Percentiles rank a stretch among this genome's conserved stretches.
phyloP scores from a whole-genome alignment of 768 basidiomycete genomes.

The Phylloporus arenicola region DNA sequence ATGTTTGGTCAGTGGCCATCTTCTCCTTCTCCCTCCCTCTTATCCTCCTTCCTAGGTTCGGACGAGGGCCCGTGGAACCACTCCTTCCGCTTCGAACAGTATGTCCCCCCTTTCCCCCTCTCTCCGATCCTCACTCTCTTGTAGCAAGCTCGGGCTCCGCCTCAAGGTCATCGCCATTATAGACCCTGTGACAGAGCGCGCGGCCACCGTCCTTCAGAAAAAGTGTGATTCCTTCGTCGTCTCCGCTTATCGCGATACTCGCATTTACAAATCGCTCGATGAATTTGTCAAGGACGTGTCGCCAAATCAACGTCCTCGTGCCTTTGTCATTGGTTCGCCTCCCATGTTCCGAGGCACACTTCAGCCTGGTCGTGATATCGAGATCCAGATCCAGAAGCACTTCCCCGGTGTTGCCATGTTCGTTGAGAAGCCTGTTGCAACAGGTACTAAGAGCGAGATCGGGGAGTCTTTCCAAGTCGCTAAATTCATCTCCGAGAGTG shows the following conservation, averaged over 20 bases:
- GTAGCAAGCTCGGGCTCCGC: conserved; percentile 88
- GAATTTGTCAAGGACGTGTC: conserved; percentile 74
- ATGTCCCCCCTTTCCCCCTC: conserved; percentile 21
- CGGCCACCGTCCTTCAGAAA: conserved; percentile 72
- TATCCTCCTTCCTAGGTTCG: conserved; percentile 48
- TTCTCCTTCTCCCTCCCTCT: neutral
- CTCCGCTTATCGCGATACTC: conserved; percentile 87
- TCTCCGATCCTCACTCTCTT: conserved; percentile 7
- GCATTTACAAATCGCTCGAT: conserved; percentile 76
- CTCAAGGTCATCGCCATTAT: conserved; percentile 94
- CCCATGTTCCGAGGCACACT: conserved; percentile 86
- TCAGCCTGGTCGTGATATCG: conserved; percentile 74
- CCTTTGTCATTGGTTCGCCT: conserved; percentile 87
- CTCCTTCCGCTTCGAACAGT: conserved; percentile 88
- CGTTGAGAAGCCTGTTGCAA: conserved; percentile 89
- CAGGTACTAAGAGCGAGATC: conserved; percentile 66
- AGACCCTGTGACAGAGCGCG: conserved; percentile 84
- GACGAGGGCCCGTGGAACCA: conserved; percentile 92
- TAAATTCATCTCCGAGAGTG: conserved; percentile 60
- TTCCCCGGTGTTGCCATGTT: conserved; percentile 90
- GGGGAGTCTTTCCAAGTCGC: conserved; percentile 67
- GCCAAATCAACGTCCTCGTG: conserved; percentile 63
- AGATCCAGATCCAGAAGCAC: conserved; percentile 77
- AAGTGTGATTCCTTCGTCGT: conserved; percentile 92
- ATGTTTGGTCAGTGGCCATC: conserved; percentile 74